Base-by-base conservation (phyloP, 768 basidiomycete genomes). In the Panus rudis region DNA sequence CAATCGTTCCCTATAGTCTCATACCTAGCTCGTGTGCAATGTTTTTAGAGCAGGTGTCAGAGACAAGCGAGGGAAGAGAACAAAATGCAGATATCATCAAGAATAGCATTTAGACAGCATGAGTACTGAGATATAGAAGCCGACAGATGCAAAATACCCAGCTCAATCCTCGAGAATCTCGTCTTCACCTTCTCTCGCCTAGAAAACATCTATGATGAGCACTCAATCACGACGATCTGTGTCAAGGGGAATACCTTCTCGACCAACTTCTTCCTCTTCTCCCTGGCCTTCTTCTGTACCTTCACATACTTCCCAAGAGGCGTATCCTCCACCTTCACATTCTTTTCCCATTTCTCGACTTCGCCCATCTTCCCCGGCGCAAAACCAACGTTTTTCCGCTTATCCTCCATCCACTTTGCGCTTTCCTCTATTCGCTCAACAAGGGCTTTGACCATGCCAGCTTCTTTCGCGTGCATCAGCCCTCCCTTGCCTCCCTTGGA, bases 381-480 rank as follows among this genome's bases (percentile, higher is more conserved):
- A 53, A 98, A 92, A 19, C 65, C 63, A 3, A 96, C 81, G 17
- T 66, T 69, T 44, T 76, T 78, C 44, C 96, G 70, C 56, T 68
- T 73, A 55, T 75, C 65, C 58, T 89, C 83, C 28, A 88, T 71
- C 89, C 84, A 97, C 46, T 67, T 73, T 12, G 73, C 72, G 48
- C 85, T 90, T 54, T 89, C 87, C 50, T 98, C 92, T 33, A 94
- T 64, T 16, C 90, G 80, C 58, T 97, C 94, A 39, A 94, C 67
- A 11, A 99, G 68, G 0, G 71, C 69, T 64, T 93, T 97, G 19
- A 90, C 70, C 28, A 69, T 52, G 2, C 68, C 72, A 1, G 72
- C 69, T 47, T 84, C 82, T 56, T 88, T 88, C n/a, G n/a, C n/a
- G n/a, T n/a, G n/a, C n/a, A n/a, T n/a, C n/a, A n/a, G n/a, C n/a